A percentile compares a stretch with the other conserved stretches of the same genome.
Evolutionary conservation across 495 filamentous ascomycete species (phyloP).

Genomic region (Penicillium pancosmium): DNA sequence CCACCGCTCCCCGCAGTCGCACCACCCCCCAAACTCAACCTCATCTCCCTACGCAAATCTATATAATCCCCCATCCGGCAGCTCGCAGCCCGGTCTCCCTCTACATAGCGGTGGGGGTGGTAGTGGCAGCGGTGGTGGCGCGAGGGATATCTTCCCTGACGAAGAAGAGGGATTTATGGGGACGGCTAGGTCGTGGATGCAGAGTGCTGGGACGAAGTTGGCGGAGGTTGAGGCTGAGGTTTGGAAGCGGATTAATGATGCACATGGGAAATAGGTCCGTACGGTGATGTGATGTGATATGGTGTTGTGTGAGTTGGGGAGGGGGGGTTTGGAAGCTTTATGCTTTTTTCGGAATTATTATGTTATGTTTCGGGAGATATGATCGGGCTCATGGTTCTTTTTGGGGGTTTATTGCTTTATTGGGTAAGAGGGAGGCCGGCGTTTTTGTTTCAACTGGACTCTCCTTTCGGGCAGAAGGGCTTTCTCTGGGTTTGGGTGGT

Average conservation of each 20-base stretch:
- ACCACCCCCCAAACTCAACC: constrained; percentile 38
- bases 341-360: too few relatives aligned
- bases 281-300: too few relatives aligned
- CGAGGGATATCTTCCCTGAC: constrained; percentile 29
- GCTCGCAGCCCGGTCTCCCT: constrained; percentile 24
- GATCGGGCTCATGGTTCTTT: too few relatives aligned
- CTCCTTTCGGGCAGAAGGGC: too few relatives aligned
- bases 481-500: too few relatives aligned
- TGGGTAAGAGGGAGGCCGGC: too few relatives aligned
- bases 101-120: constrained; percentile 22
- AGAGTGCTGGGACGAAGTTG: constrained; percentile 62
- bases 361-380: too few relatives aligned
- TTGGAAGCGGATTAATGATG: constrained; percentile 68
- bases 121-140: constrained; percentile 18
- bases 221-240: constrained; percentile 67
- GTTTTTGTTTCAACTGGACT: too few relatives aligned
- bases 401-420: too few relatives aligned
- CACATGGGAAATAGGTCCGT: constrained; percentile 31
- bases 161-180: constrained; percentile 54
- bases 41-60: constrained; percentile 52
- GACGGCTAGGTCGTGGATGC: constrained; percentile 62
- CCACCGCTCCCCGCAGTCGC: constrained; percentile 13
- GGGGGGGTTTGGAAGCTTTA: too few relatives aligned
- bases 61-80: constrained; percentile 49
- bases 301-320: too few relatives aligned